These are phyloP conservation scores for Penicillium sp. DNA, from an alignment of 2,329 filamentous ascomycete species.

Conservation along the genomic window DNA sequence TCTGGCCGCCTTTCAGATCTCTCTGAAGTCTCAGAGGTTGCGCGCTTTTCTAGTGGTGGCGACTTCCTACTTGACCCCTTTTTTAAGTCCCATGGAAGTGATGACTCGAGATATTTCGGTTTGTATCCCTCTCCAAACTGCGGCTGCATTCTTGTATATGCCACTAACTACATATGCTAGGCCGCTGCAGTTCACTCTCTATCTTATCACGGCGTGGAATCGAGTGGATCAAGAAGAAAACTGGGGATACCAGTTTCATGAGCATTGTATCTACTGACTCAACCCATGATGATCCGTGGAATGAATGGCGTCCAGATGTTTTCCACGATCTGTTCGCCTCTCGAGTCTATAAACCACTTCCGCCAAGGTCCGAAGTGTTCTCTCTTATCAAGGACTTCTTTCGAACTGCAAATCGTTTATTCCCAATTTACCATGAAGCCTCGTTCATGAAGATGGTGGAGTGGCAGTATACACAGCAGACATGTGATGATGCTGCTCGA, in stretches of 20 bases:
- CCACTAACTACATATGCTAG: constrained; percentile 43
- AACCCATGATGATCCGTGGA: constrained; percentile 84
- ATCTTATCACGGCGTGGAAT: constrained; percentile 96
- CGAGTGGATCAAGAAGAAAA: constrained; percentile 94
- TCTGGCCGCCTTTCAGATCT: constrained; percentile 1
- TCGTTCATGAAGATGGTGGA: constrained; percentile 97
- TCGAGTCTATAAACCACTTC: constrained; percentile 75
- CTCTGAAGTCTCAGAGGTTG: constrained; percentile 8
- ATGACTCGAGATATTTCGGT: constrained; percentile 82
- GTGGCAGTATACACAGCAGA: constrained; percentile 85
- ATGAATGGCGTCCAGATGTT: constrained; percentile 92
- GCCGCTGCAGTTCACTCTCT: constrained; percentile 89
- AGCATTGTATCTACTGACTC: constrained; percentile 80
- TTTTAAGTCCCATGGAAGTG: constrained; percentile 80
- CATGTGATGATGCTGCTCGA: constrained; percentile 90
- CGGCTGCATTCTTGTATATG: not conserved
- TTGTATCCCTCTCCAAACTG: not conserved
- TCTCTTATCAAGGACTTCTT: constrained; percentile 88
- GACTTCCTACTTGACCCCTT: constrained; percentile 67
- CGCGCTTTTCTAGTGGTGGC: constrained; percentile 35
- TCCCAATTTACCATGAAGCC: constrained; percentile 89
- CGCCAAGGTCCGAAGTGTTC: constrained; percentile 79
- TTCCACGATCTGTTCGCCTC: constrained; percentile 87
- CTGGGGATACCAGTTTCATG: constrained; percentile 86
- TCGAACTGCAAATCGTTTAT: constrained; percentile 96